phyloP scores from a whole-genome alignment of 805 yeast species.

The Nakazawaea wyomingensis region DNA sequence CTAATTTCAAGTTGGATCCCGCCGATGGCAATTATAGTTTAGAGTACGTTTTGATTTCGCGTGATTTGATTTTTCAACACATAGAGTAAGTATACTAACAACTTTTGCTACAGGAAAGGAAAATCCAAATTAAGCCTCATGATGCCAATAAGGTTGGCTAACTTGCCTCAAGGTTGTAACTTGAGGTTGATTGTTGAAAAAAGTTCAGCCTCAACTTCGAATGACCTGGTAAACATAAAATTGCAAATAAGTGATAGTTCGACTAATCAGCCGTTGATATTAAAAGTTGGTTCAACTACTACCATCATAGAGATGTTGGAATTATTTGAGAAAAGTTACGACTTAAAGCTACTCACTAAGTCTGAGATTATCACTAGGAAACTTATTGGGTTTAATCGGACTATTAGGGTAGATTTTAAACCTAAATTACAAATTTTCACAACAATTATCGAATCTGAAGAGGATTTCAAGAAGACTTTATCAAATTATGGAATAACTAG shows the following conservation, averaged over 20 bases:
- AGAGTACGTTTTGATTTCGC: slow-evolving; percentile 10
- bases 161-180: slow-evolving; percentile 41
- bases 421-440: slow-evolving; percentile 23
- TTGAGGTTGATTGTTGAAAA: slow-evolving; percentile 21
- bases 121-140: slow-evolving; percentile 29
- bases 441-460: slow-evolving; percentile 14
- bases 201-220: background rate
- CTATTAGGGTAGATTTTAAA: slow-evolving; percentile 11
- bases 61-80: no score
- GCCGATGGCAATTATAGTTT: slow-evolving; percentile 7
- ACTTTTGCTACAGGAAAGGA: slow-evolving; percentile 14
- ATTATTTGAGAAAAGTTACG: slow-evolving; percentile 14
- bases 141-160: slow-evolving; percentile 37
- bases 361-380: background rate
- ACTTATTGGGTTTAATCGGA: background rate
- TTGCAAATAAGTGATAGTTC: slow-evolving; percentile 19
- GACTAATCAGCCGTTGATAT: slow-evolving; percentile 14
- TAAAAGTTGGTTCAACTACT: slow-evolving; percentile 13
- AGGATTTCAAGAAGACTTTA: slow-evolving; percentile 19
- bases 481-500: slow-evolving; percentile 20
- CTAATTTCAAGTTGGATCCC: slow-evolving; percentile 30
- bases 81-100: slow-evolving; percentile 4
- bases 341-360: slow-evolving; percentile 13
- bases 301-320: slow-evolving; percentile 15
- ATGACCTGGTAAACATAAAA: slow-evolving; percentile 17